Conservation (phyloP, 257 asterid genomes). For the Gentiana macrophylla region DNA sequence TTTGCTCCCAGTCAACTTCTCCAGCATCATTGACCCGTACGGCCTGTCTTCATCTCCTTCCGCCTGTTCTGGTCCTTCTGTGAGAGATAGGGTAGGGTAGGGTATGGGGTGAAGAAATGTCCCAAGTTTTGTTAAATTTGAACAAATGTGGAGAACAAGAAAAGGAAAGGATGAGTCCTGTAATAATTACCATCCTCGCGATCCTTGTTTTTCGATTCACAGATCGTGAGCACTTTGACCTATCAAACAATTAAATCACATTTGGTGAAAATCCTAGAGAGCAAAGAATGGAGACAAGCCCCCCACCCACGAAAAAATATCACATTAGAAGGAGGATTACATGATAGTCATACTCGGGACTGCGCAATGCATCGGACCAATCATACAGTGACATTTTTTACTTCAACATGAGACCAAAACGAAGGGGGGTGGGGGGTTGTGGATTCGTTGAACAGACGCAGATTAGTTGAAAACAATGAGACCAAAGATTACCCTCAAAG, state of each 20-base stretch:
- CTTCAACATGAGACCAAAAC: too few species aligned
- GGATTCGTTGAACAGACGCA: too few species aligned
- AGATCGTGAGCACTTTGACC: conserved; percentile 84
- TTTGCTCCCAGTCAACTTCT: conserved; percentile 61
- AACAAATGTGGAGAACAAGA: conserved; percentile 4
- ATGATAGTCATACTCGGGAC: too few species aligned
- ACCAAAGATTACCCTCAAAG: conserved; percentile 36
- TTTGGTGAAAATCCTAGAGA: not conserved
- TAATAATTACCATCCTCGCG: conserved; percentile 36
- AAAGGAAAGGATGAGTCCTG: conserved; percentile 2
- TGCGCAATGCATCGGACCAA: too few species aligned
- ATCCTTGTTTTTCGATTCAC: conserved; percentile 52
- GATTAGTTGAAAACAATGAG: too few species aligned
- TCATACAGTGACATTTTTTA: too few species aligned
- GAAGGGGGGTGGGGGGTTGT: too few species aligned
- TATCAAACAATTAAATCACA: conserved; percentile 7
- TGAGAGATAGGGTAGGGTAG: conserved; percentile 9
- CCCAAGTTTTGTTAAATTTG: conserved; percentile 1
- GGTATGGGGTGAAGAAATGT: not conserved
- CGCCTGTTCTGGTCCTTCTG: conserved; percentile 51
- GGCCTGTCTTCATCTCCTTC: conserved; percentile 61
- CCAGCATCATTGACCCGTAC: conserved; percentile 82
- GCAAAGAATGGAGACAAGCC: not conserved
- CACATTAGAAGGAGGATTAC: too few species aligned
- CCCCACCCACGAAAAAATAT: too few species aligned